Conservation (phyloP, 352 stramenopile genomes). For the Pythium sukuiense region DNA sequence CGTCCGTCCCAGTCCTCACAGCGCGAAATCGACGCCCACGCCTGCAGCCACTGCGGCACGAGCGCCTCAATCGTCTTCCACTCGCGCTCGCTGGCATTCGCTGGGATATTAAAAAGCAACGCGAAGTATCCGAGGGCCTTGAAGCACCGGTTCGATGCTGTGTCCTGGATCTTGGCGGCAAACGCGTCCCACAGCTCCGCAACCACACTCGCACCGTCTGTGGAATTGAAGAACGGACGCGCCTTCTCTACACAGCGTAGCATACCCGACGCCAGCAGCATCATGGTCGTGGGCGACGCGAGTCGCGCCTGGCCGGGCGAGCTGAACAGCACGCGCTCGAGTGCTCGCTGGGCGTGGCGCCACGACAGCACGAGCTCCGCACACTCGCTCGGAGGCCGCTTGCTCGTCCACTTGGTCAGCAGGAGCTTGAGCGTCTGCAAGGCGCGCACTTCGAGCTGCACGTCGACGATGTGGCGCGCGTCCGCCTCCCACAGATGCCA, state of each 20-base stretch:
- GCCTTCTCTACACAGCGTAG: conserved; percentile 53
- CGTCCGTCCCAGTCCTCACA: conserved; percentile 68
- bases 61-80: conserved; percentile 25
- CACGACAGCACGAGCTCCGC: conserved; percentile 42
- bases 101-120: conserved; percentile 36
- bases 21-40: conserved; percentile 53
- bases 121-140: conserved; percentile 64
- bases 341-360: conserved; percentile 37
- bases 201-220: conserved; percentile 35
- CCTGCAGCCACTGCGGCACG: conserved; percentile 54
- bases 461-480: conserved; percentile 41
- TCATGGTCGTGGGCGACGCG: conserved; percentile 40
- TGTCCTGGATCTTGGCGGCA: conserved; percentile 38
- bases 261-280: conserved; percentile 38
- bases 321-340: conserved; percentile 60
- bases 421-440: conserved; percentile 43
- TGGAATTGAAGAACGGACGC: conserved; percentile 43
- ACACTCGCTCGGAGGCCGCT: conserved; percentile 24
- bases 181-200: conserved; percentile 57
- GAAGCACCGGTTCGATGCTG: conserved; percentile 56
- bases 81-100: conserved; percentile 17
- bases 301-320: conserved; percentile 34
- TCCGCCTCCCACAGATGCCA: conserved; percentile 48
- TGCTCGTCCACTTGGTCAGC: conserved; percentile 52
- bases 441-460: conserved; percentile 55